Conservation (phyloP, 2,329 filamentous ascomycete species). For the Aureobasidium sp. region DNA sequence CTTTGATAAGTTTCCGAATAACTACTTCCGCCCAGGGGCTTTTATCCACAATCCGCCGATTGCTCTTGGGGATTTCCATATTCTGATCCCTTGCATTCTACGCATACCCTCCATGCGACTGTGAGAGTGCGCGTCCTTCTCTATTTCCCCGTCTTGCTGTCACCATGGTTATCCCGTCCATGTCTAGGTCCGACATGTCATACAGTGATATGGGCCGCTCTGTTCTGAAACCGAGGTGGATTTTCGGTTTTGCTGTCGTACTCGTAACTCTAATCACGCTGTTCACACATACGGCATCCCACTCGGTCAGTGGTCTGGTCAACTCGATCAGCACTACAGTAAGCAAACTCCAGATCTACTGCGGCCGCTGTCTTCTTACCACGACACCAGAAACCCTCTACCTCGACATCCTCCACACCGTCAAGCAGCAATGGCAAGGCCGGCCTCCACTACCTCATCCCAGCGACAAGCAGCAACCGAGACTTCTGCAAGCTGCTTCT, state of each 20-base stretch:
- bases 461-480: constrained; percentile 37
- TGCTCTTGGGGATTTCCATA: background rate
- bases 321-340: background rate
- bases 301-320: background rate
- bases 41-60: background rate
- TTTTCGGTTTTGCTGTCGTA: background rate
- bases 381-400: background rate
- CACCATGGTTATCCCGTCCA: background rate
- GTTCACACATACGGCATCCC: background rate
- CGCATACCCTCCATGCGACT: background rate
- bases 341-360: background rate
- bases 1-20: background rate
- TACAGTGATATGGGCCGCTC: background rate
- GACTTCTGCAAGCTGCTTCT: constrained; percentile 50
- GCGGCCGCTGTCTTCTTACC: background rate
- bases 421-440: background rate
- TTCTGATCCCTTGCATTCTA: background rate
- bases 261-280: constrained; percentile 7
- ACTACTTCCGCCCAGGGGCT: background rate
- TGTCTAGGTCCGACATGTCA: constrained; percentile 1
- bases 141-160: background rate
- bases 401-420: background rate
- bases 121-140: background rate
- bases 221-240: constrained; percentile 5
- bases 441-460: constrained; percentile 48